Evolutionary conservation across 73 alveolate species (phyloP).

Genomic region (Effrenium voratum): DNA sequence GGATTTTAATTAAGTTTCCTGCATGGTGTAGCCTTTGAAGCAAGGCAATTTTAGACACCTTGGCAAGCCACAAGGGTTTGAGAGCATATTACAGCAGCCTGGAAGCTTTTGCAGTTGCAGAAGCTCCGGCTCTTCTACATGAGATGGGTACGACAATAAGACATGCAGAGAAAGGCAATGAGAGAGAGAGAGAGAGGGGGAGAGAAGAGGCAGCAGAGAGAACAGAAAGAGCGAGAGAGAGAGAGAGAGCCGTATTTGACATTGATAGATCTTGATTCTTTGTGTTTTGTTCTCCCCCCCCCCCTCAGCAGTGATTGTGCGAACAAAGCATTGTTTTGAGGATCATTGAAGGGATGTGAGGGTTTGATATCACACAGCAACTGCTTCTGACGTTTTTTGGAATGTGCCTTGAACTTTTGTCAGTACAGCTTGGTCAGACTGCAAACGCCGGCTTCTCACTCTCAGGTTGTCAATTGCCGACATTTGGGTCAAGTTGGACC

Average conservation of each 20-base stretch:
- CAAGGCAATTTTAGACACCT: neutral
- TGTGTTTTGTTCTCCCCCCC: too few species aligned
- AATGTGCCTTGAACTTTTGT: neutral
- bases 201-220: too few species aligned
- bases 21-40: conserved; percentile 27
- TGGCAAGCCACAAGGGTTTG: conserved; percentile 43
- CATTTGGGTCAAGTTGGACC: conserved; percentile 13
- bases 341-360: too few species aligned
- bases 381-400: too few species aligned
- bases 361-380: neutral
- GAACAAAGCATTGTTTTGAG: too few species aligned
- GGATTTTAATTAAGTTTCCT: neutral
- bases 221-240: too few species aligned
- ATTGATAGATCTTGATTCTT: too few species aligned
- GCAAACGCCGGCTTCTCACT: neutral
- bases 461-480: neutral
- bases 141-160: too few species aligned
- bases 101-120: neutral
- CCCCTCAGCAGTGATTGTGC: too few species aligned
- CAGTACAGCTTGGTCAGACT: neutral
- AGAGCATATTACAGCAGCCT: neutral
- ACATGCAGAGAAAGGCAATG: too few species aligned
- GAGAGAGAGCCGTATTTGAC: too few species aligned
- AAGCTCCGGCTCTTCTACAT: neutral
- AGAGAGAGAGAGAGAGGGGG: too few species aligned